Conservation (phyloP, 2,329 filamentous ascomycete genomes). For the Magnaporthales sp. region DNA sequence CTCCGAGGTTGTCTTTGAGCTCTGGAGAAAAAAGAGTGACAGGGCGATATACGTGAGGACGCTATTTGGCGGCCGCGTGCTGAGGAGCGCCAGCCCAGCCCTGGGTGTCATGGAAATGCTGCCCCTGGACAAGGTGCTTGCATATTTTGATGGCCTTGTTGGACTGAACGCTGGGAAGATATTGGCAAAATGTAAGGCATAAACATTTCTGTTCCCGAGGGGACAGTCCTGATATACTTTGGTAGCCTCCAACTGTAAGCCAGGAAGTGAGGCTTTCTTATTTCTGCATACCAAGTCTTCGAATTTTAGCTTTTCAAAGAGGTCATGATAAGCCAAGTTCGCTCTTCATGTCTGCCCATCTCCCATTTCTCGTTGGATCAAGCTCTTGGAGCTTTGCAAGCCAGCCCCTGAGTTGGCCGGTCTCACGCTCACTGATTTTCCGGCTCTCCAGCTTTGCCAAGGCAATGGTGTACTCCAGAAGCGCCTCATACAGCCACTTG, state of each 20-base stretch:
- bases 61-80: constrained; percentile 58
- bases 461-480: constrained; percentile 64
- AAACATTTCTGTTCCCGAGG: not conserved
- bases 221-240: not conserved
- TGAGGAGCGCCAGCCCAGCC: constrained; percentile 59
- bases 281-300: not conserved
- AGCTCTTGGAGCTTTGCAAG: constrained; percentile 56
- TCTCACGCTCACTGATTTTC: constrained; percentile 28
- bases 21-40: constrained; percentile 40
- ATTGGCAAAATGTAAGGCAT: constrained; percentile 11
- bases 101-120: constrained; percentile 67
- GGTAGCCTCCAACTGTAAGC: not conserved
- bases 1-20: constrained; percentile 67
- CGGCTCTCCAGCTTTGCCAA: constrained; percentile 44
- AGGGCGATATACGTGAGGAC: constrained; percentile 50
- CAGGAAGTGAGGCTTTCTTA: not conserved
- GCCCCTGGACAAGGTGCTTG: constrained; percentile 52
- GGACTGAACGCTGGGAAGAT: constrained; percentile 38
- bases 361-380: constrained; percentile 64
- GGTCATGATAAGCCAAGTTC: constrained; percentile 10
- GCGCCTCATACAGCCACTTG: constrained; percentile 85
- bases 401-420: constrained; percentile 44
- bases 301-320: not conserved
- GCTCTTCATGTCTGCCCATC: constrained; percentile 65
- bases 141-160: constrained; percentile 64